Conservation (phyloP, 2,329 filamentous ascomycete species). For the Sporothrix inflata region DNA sequence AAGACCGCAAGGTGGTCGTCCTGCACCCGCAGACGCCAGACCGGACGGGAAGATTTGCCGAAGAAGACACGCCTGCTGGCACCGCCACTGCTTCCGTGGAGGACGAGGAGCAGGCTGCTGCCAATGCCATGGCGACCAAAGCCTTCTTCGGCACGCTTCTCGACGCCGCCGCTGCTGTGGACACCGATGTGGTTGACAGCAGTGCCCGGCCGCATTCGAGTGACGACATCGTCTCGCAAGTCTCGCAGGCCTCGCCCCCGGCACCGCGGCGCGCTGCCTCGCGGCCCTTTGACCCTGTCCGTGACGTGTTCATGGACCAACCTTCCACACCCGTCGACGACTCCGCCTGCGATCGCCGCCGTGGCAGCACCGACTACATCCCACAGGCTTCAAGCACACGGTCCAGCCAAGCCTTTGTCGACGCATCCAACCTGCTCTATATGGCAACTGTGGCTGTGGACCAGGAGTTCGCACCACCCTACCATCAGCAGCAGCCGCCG, state of each 20-base stretch:
- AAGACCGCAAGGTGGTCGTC: slow-evolving; percentile 34
- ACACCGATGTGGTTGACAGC: background rate
- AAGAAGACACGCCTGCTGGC: background rate
- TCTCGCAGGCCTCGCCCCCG: background rate
- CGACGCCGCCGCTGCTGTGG: slow-evolving; percentile 18
- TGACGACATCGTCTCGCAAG: slow-evolving; percentile 12
- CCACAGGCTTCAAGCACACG: background rate
- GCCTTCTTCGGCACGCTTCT: slow-evolving; percentile 4
- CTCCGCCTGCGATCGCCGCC: background rate
- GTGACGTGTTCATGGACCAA: slow-evolving; percentile 46
- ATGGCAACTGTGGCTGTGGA: slow-evolving; percentile 31
- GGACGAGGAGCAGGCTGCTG: slow-evolving; percentile 3
- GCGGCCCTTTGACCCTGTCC: slow-evolving; percentile 50
- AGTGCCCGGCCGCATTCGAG: background rate
- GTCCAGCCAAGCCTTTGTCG: slow-evolving; percentile 30
- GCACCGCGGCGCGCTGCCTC: slow-evolving; percentile 35
- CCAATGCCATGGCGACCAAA: slow-evolving; percentile 12
- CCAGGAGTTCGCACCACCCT: slow-evolving; percentile 20
- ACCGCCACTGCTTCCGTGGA: background rate
- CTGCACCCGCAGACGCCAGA: background rate
- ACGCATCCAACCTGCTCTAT: slow-evolving; percentile 28
- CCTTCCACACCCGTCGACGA: slow-evolving; percentile 28
- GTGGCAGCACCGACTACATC: slow-evolving; percentile 15
- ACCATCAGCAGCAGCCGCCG: slow-evolving; percentile 18
- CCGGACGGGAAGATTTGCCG: background rate